Evolutionary conservation across 2,329 filamentous ascomycete species (phyloP).

Genomic region (Metarhizium robertsii): DNA sequence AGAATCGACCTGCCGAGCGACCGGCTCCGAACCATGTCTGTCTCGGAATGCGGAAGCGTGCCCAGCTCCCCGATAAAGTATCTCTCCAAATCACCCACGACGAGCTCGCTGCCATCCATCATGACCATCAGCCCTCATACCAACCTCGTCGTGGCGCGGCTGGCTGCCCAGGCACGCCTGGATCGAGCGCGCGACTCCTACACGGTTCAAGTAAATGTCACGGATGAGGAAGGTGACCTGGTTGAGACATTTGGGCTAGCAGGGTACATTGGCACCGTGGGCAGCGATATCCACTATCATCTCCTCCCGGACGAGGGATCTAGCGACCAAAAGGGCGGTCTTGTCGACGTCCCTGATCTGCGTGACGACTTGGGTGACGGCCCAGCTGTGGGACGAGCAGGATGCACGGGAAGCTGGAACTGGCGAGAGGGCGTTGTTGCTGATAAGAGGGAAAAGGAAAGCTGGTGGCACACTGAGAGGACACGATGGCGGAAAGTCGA

Average conservation of each 20-base stretch:
- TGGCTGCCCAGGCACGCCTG: slow-evolving; percentile 57
- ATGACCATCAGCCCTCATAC: slow-evolving; percentile 23
- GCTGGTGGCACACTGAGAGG: slow-evolving; percentile 42
- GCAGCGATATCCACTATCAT: slow-evolving; percentile 50
- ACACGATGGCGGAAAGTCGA: slow-evolving; percentile 29
- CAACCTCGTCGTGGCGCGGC: slow-evolving; percentile 42
- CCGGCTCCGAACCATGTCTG: slow-evolving; percentile 25
- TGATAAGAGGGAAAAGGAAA: slow-evolving; percentile 38
- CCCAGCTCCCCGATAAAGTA: slow-evolving; percentile 17
- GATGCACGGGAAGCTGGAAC: slow-evolving; percentile 41
- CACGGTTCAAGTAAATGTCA: slow-evolving; percentile 49
- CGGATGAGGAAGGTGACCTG: slow-evolving; percentile 40
- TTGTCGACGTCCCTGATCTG: slow-evolving; percentile 43
- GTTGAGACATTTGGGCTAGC: slow-evolving; percentile 46
- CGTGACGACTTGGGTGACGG: slow-evolving; percentile 38
- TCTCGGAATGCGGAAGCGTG: slow-evolving; percentile 11
- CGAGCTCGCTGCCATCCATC: slow-evolving; percentile 18
- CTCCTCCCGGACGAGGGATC: slow-evolving; percentile 48
- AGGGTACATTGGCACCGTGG: slow-evolving; percentile 51
- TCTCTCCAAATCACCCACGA: slow-evolving; percentile 27
- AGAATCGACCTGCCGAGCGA: slow-evolving; percentile 42
- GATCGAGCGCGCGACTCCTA: slow-evolving; percentile 46
- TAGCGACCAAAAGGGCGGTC: slow-evolving; percentile 45
- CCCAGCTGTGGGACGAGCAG: slow-evolving; percentile 24
- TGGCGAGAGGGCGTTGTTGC: slow-evolving; percentile 23